Base-by-base conservation (phyloP, 371 early-diverging fungal genomes). In the Choanephora cucurbitarum region DNA sequence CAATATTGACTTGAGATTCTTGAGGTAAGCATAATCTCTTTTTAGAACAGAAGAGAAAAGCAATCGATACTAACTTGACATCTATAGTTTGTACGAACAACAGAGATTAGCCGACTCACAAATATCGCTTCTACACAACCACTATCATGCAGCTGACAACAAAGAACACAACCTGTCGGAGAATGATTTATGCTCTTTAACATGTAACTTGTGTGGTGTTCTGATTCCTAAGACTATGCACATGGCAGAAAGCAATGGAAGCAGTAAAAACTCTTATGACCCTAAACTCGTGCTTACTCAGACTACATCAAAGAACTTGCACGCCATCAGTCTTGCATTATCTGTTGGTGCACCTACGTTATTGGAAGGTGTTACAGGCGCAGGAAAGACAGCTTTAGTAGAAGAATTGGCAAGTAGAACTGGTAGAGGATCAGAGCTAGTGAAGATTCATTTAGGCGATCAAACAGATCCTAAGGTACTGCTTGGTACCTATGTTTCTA, bases 381-480 rank as follows among this genome's bases (percentile, higher is more conserved):
- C 87, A 11, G 99, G 99, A 55, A 99, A 99, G 69, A 98, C 99
- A 7, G 73, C 90, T 8, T 79, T 99, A 24, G 83, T 99, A 0
- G 93, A 95, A 64, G 92, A 95, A 64, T 73, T 96, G n/a, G 96
- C 96, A 2, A 71, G 76, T 53, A 77, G 84, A 51, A 83, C 88
- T 3, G 91, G 87, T 32, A 80, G 89, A 55, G 69, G 66, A 28
- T 64, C 69, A 79, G 91, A 90, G 57, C 73, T 99, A 10, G 84
- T 99, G 39, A 94, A 96, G 65, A 92, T 99, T 47, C 99, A 99
- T 72, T 81, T 99, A 58, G 98, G 99, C 47, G 99, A 99, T 83
- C 97, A 97, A 69, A 98, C 99, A 1, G 99, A 99, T 65, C 88
- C 94, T 42, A 95, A 97, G 67, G 92, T 95, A 18, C 82, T 99